phyloP scores from a whole-genome alignment of 148 eudicot genomes.

The Spergularia marina region DNA sequence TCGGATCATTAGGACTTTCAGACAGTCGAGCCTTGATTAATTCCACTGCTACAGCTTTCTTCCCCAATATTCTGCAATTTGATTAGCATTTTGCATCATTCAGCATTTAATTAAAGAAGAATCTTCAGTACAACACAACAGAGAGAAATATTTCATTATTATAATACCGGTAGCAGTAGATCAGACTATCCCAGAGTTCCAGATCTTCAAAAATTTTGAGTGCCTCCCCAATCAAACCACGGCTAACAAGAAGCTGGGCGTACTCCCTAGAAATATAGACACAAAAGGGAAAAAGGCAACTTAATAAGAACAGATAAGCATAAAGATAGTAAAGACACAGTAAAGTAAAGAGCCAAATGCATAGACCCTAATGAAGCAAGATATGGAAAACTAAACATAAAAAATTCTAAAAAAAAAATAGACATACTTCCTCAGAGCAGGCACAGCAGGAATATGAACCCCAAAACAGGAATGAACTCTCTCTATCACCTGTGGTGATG shows the following conservation, averaged over 20 bases:
- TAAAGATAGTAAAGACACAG: background rate
- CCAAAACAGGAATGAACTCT: slow-evolving; percentile 70
- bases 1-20: slow-evolving; percentile 71
- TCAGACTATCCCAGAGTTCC: slow-evolving; percentile 93
- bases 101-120: background rate
- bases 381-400: background rate
- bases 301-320: background rate
- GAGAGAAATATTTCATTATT: slow-evolving; percentile 1
- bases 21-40: slow-evolving; percentile 65
- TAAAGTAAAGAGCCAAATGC: background rate
- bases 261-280: slow-evolving; percentile 54
- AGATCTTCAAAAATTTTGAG: slow-evolving; percentile 81
- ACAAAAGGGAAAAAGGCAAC: background rate
- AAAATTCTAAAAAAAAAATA: slow-evolving; percentile 9
- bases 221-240: slow-evolving; percentile 90
- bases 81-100: slow-evolving; percentile 7
- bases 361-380: background rate
- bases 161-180: slow-evolving; percentile 75
- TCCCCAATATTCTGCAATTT: slow-evolving; percentile 55
- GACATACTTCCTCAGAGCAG: slow-evolving; percentile 71
- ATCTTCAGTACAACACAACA: background rate
- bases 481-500: slow-evolving; percentile 53
- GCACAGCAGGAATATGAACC: slow-evolving; percentile 68
- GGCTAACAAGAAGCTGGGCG: slow-evolving; percentile 79
- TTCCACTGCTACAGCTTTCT: slow-evolving; percentile 88